A percentile compares a stretch with the other conserved stretches of the same genome.
These are phyloP conservation scores for Hanseniaspora lachancei DNA, from an alignment of 805 yeast genomes.

Conservation along the genomic window DNA sequence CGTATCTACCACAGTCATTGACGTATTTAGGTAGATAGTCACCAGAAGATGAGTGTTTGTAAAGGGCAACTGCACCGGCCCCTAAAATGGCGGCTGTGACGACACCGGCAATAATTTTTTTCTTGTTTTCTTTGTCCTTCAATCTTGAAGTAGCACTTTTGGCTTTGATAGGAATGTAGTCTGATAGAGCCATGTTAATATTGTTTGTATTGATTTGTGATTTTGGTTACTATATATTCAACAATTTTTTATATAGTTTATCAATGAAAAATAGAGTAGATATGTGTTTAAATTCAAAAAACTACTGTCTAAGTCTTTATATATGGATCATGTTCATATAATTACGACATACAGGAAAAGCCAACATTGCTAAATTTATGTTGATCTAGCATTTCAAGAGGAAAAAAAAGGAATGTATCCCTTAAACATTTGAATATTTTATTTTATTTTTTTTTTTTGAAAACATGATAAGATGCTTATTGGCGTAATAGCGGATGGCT, in stretches of 20 bases:
- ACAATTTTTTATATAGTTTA: no score
- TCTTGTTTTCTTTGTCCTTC: constrained; percentile 8
- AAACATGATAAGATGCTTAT: not conserved
- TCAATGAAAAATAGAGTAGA: no score
- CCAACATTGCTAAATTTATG: no score
- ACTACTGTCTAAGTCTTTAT: no score
- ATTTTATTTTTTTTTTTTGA: not conserved
- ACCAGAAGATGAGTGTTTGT: not conserved
- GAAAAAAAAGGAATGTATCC: no score
- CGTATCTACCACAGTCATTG: constrained; percentile 12
- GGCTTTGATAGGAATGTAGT: constrained; percentile 12
- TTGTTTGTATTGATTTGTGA: no score
- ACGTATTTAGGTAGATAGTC: constrained; percentile 7
- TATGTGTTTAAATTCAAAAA: no score
- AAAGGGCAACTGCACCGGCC: not conserved
- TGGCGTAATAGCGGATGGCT: not conserved
- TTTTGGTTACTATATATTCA: no score
- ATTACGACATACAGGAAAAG: no score
- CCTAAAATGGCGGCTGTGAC: constrained; percentile 3
- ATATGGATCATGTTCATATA: no score
- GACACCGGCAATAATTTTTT: not conserved
- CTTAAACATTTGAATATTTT: no score
- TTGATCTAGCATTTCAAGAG: no score
- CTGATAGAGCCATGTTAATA: not conserved
- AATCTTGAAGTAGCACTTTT: constrained; percentile 4